These are phyloP conservation scores for Hortiboletus flavorubellus DNA, from an alignment of 768 basidiomycete genomes.

Conservation along the genomic window DNA sequence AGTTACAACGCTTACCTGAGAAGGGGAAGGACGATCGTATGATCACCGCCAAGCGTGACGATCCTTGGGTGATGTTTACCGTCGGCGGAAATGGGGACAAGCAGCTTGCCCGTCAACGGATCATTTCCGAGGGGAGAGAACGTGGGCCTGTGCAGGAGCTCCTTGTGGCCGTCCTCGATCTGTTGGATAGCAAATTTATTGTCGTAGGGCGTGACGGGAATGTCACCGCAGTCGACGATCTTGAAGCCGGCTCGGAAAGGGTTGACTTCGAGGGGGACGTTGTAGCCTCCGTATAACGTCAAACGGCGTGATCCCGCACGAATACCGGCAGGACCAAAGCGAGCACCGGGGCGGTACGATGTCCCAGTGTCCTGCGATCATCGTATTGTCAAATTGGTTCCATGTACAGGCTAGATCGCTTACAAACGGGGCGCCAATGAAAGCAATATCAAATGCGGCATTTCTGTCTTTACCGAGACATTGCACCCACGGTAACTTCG, in stretches of 20 bases:
- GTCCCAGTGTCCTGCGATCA: slow-evolving; percentile 59
- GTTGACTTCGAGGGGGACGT: slow-evolving; percentile 69
- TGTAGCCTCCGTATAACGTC: slow-evolving; percentile 75
- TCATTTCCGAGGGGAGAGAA: slow-evolving; percentile 65
- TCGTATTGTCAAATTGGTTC: background rate
- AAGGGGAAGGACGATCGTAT: slow-evolving; percentile 73
- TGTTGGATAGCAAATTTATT: slow-evolving; percentile 70
- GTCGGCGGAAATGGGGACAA: slow-evolving; percentile 60
- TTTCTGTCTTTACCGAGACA: slow-evolving; percentile 66
- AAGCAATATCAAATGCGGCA: slow-evolving; percentile 71
- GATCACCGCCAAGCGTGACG: slow-evolving; percentile 84
- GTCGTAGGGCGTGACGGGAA: slow-evolving; percentile 76
- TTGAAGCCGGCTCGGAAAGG: slow-evolving; percentile 67
- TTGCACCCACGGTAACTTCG: slow-evolving; percentile 79
- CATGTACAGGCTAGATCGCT: slow-evolving; percentile 16
- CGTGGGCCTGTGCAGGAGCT: slow-evolving; percentile 60
- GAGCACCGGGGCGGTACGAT: slow-evolving; percentile 78
- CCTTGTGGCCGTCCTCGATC: slow-evolving; percentile 70
- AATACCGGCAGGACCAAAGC: slow-evolving; percentile 84
- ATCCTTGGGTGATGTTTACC: slow-evolving; percentile 76
- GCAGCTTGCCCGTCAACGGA: slow-evolving; percentile 51
- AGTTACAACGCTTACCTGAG: slow-evolving; percentile 24
- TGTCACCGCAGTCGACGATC: slow-evolving; percentile 76
- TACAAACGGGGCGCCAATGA: slow-evolving; percentile 78
- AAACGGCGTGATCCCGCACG: slow-evolving; percentile 74